phyloP scores from a whole-genome alignment of 441 rosid genomes.

The Erodium chrysanthum region DNA sequence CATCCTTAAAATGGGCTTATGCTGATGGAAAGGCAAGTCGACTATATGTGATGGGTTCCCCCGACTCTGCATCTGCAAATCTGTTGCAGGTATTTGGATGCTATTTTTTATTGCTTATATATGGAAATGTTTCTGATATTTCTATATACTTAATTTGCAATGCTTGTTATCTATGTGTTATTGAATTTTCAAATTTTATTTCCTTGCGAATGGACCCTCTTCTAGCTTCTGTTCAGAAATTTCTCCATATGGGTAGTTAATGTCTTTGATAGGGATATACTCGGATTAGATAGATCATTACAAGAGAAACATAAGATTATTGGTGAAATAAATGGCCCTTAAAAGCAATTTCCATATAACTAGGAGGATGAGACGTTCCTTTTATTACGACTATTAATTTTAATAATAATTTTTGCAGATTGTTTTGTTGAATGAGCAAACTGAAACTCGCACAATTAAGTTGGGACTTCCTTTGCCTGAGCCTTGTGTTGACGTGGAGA shows the following conservation, averaged over 20 bases:
- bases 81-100: conserved; percentile 44
- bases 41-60: conserved; percentile 53
- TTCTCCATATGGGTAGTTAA: background rate
- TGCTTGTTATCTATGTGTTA: background rate
- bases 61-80: conserved; percentile 43
- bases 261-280: background rate
- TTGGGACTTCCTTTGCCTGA: conserved; percentile 70
- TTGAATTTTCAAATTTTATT: background rate
- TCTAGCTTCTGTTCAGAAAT: conserved; percentile 4
- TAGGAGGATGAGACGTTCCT: conserved; percentile 9
- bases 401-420: conserved; percentile 34
- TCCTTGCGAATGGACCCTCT: background rate
- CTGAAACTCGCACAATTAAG: conserved; percentile 72
- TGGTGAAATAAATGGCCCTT: background rate
- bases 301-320: background rate
- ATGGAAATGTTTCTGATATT: background rate
- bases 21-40: conserved; percentile 71
- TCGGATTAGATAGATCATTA: background rate
- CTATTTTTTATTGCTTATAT: background rate
- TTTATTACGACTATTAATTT: background rate
- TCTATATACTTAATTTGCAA: background rate
- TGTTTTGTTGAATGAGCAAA: conserved; percentile 59
- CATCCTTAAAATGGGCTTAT: conserved; percentile 57
- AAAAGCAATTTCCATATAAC: background rate
- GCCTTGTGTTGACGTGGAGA: conserved; percentile 66